phyloP scores from a whole-genome alignment of 75 land plant species.

The Cryptomeria japonica region DNA sequence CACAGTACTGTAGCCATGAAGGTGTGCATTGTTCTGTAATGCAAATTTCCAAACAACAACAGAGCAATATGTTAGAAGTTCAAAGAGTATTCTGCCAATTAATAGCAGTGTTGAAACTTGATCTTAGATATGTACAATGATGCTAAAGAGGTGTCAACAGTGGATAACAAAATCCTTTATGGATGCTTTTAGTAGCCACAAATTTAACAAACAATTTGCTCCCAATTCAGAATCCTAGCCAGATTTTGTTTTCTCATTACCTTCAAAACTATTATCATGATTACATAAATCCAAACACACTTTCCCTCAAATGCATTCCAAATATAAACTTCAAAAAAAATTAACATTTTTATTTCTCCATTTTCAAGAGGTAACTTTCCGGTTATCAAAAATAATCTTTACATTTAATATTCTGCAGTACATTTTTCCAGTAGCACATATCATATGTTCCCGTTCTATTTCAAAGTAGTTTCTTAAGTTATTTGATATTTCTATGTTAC shows the following conservation, averaged over 20 bases:
- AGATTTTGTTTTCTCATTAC: neutral
- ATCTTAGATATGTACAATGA: neutral
- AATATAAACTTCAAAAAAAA: neutral
- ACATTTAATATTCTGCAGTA: slow-evolving; percentile 3
- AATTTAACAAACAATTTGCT: neutral
- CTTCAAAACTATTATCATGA: neutral
- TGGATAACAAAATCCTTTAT: neutral
- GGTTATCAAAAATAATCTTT: neutral
- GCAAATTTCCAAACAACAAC: neutral
- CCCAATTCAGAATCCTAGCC: neutral
- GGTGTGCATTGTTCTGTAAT: slow-evolving; percentile 35
- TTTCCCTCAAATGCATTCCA: neutral
- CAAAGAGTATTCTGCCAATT: neutral
- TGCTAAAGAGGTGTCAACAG: neutral
- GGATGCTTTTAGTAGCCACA: neutral
- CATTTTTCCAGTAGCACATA: neutral
- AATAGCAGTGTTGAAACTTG: neutral
- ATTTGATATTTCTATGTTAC: no score
- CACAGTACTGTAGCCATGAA: slow-evolving; percentile 37
- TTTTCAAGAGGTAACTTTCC: neutral
- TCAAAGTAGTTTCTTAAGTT: neutral
- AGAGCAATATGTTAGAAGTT: neutral
- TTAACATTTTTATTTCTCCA: neutral
- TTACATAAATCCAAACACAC: neutral
- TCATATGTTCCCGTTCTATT: neutral